These are phyloP conservation scores for Capsicum baccatum DNA, from an alignment of 257 asterid species.

Conservation along the genomic window DNA sequence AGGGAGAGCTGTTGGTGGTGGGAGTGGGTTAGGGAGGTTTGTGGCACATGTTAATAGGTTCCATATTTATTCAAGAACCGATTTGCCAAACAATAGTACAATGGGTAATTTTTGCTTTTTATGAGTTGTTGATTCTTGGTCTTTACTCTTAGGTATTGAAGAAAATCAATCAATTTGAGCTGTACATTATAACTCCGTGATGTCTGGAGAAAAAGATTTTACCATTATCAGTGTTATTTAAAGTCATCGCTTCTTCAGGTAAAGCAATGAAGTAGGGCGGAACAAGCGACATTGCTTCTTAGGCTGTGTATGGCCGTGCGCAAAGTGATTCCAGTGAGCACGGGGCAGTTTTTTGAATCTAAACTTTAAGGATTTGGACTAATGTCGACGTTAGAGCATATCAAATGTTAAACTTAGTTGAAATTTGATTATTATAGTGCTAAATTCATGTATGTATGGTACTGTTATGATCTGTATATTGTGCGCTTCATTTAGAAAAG, in stretches of 20 bases:
- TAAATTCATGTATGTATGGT: no score
- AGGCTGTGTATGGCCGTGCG: no score
- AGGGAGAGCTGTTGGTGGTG: background rate
- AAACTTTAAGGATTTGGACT: no score
- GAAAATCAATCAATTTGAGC: background rate
- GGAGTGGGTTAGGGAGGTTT: background rate
- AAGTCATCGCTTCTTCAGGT: no score
- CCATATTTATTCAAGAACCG: background rate
- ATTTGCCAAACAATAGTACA: background rate
- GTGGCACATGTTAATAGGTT: background rate
- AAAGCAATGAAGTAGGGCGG: no score
- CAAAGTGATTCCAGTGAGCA: no score
- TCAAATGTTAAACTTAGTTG: no score
- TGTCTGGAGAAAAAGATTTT: background rate
- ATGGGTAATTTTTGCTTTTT: background rate
- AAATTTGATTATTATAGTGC: no score
- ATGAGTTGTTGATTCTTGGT: background rate
- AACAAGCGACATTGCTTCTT: no score
- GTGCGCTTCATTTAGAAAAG: background rate
- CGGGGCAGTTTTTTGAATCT: no score
- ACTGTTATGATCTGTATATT: background rate
- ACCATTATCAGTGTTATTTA: background rate
- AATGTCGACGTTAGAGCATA: no score
- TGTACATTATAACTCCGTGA: background rate
- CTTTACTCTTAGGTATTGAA: background rate